Conservation (phyloP, 768 basidiomycete genomes). For the Psilocybe cyanescens region DNA sequence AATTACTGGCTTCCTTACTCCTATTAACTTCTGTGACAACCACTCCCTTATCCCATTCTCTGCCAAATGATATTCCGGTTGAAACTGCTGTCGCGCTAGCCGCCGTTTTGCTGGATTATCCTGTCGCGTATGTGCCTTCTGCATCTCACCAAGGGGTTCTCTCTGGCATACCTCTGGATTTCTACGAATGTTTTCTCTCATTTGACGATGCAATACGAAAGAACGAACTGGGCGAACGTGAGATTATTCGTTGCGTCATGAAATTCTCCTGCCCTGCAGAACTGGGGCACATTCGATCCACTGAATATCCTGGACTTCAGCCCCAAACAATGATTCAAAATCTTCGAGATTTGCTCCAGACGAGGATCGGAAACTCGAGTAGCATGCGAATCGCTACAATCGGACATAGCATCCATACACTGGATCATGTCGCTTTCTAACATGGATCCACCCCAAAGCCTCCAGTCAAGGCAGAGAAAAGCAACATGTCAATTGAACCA, state of each 20-base stretch:
- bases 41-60: slow-evolving; percentile 25
- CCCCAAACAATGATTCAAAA: slow-evolving; percentile 29
- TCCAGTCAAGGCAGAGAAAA: too few relatives aligned
- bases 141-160: slow-evolving; percentile 33
- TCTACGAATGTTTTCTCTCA: slow-evolving; percentile 48
- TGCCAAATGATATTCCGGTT: slow-evolving; percentile 30
- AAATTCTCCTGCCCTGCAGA: slow-evolving; percentile 61
- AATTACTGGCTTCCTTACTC: slow-evolving; percentile 3
- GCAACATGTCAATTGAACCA: too few relatives aligned
- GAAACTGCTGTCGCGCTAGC: slow-evolving; percentile 53
- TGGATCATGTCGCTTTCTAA: slow-evolving; percentile 20
- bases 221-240: background rate
- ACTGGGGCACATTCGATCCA: slow-evolving; percentile 23
- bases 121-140: slow-evolving; percentile 51
- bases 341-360: slow-evolving; percentile 37
- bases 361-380: slow-evolving; percentile 24
- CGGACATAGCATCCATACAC: slow-evolving; percentile 7
- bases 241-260: slow-evolving; percentile 42
- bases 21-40: background rate
- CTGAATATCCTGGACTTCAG: background rate
- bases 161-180: slow-evolving; percentile 46
- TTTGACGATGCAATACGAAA: background rate
- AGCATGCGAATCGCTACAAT: slow-evolving; percentile 1
- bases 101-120: slow-evolving; percentile 64
- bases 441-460: background rate